Conservation (phyloP, 441 rosid species). For the Monsonia emarginata region DNA sequence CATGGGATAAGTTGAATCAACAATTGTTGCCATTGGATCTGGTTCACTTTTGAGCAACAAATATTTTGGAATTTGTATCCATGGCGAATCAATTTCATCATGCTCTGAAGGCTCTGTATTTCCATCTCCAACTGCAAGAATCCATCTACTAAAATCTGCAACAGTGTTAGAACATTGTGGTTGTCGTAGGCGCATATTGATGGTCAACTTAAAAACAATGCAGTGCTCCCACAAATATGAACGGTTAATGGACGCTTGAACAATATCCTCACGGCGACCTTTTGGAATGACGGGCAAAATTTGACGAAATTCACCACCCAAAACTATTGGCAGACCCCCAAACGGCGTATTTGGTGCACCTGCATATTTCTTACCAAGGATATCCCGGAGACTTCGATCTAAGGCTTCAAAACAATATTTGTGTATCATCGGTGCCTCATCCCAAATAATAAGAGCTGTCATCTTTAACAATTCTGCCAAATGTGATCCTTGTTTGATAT, state of each 20-base stretch:
- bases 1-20: neutral
- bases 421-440: slow-evolving; percentile 9
- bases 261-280: neutral
- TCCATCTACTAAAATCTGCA: neutral
- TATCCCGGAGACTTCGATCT: neutral
- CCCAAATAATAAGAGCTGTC: slow-evolving; percentile 7
- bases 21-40: neutral
- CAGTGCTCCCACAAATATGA: slow-evolving; percentile 8
- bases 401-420: slow-evolving; percentile 8
- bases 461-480: neutral
- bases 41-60: neutral
- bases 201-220: neutral
- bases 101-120: neutral
- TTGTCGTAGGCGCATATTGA: slow-evolving; percentile 3
- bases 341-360: neutral
- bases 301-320: slow-evolving; percentile 12
- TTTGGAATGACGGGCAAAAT: neutral
- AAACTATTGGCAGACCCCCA: neutral
- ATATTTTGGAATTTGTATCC: neutral
- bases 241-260: neutral
- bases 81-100: neutral
- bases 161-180: neutral
- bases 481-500: neutral
- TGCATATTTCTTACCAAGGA: neutral
- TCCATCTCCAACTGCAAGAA: slow-evolving; percentile 5